phyloP scores from a whole-genome alignment of 192 early-diverging fungal species.

The Allomyces arbusculus region DNA sequence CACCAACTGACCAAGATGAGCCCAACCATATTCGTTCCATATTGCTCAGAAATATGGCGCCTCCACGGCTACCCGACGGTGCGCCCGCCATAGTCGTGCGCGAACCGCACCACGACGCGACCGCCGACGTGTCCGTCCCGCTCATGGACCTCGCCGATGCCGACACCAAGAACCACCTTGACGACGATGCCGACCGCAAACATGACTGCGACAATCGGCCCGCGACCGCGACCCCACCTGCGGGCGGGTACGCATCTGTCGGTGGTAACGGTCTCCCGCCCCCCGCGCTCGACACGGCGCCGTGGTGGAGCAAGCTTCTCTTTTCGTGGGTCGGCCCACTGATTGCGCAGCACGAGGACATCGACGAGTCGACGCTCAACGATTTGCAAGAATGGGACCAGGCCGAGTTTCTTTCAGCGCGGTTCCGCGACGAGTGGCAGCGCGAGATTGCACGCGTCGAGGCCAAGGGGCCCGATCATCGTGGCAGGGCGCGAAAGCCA shows the following conservation, averaged over 20 bases:
- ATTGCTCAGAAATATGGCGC: background rate
- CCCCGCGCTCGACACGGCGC: background rate
- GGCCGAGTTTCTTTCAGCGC: background rate
- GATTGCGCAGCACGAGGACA: background rate
- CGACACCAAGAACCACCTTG: background rate
- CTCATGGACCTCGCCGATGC: background rate
- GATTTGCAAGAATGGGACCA: background rate
- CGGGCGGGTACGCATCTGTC: background rate
- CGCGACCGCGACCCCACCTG: background rate
- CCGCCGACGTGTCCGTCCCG: background rate
- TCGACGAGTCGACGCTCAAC: background rate
- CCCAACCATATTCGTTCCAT: background rate
- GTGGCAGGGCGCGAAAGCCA: background rate
- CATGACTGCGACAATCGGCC: no score
- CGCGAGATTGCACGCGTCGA: background rate
- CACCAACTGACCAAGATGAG: background rate
- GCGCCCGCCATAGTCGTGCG: background rate
- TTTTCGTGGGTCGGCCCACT: background rate
- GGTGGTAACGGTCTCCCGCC: background rate
- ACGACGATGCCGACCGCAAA: no score
- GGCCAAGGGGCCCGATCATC: no score
- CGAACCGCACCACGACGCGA: background rate
- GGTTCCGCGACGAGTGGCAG: background rate
- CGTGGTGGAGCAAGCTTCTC: background rate
- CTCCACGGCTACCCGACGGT: no score